phyloP scores from a whole-genome alignment of 441 rosid species.

The Gossypium trilobum region DNA sequence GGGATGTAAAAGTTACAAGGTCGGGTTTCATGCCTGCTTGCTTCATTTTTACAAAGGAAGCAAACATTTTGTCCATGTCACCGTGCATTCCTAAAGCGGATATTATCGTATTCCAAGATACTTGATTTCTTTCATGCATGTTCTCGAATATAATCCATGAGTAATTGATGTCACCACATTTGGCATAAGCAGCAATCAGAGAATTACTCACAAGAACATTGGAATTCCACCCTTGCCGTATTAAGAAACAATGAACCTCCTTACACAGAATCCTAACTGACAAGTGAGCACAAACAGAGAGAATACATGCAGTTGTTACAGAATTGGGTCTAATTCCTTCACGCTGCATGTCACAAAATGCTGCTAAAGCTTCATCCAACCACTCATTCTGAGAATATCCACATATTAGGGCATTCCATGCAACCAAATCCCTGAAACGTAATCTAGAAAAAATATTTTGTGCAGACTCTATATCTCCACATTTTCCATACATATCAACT shows the following conservation, averaged over 20 bases:
- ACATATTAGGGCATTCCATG: constrained; percentile 38
- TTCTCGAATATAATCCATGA: constrained; percentile 25
- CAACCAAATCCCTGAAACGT: constrained; percentile 26
- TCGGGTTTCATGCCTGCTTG: constrained; percentile 23
- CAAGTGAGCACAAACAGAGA: constrained; percentile 28
- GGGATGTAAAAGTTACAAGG: constrained; percentile 25
- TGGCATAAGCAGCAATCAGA: constrained; percentile 30
- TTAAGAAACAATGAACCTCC: constrained; percentile 34
- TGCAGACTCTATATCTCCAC: constrained; percentile 26
- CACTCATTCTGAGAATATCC: constrained; percentile 30
- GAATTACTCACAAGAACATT: constrained; percentile 34
- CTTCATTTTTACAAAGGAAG: constrained; percentile 27
- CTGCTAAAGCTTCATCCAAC: constrained; percentile 24
- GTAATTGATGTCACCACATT: constrained; percentile 31
- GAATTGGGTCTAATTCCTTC: constrained; percentile 30
- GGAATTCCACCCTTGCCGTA: constrained; percentile 25
- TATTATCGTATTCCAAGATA: constrained; percentile 30
- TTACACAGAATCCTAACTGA: constrained; percentile 27
- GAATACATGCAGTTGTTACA: constrained; percentile 30
- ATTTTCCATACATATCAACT: constrained; percentile 39
- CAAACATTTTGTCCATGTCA: constrained; percentile 15
- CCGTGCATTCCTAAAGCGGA: constrained; percentile 31
- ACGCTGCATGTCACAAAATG: constrained; percentile 26
- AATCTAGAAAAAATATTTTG: constrained; percentile 24
- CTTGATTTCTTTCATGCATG: constrained; percentile 20